Evolutionary conservation across 805 yeast species (phyloP), one percentile per base, ranked within the genome.

Genomic region (Sungouiella thailandica): DNA sequence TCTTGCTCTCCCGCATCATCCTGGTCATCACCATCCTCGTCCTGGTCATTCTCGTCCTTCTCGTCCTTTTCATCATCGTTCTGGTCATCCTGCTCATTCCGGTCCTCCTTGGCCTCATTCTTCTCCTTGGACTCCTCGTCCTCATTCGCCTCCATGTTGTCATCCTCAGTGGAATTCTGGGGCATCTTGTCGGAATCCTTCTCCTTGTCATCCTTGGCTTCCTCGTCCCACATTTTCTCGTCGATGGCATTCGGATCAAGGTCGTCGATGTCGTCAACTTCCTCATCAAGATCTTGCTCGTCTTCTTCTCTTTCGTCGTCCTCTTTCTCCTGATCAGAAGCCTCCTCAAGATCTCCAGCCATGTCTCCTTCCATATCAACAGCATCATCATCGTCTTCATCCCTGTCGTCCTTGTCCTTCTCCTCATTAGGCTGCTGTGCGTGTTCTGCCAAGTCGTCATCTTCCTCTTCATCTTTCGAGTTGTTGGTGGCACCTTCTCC

Each of bases 221-320:
- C 88, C 50, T 89, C 97, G 51, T 90, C 93, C 96, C 97, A 90
- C 96, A 87, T 87, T 61, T 87, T 90, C 46, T 90, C 97, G 55
- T 90, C 97, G 31, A 90, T 78, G 3, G 96, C 95, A 59, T 88
- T 86, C 2, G 96, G 96, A 67, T 89, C 97, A 43, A 83, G 68
- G 36, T 87, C 95, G 55, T 85, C 95, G 20, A 90, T 62, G 50
- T 89, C 85, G 44, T 90, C 97, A 26, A 88, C 72, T 52, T 88
- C 90, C 44, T 89, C 96, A 52, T 89, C 96, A 35, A 85, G 51
- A 2, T 85, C 94, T 29, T 83, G 50, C 5, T 47, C 81, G 5
- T 80, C 59, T 4, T 50, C 61, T 5, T 57, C 43, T 16, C 46
- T 77, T 1, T 58, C 70, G 3, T 57, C 62, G 0, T 76, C 79